These are phyloP conservation scores for Colletotrichum euphorbiae DNA, from an alignment of 2,329 filamentous ascomycete species.

Conservation along the genomic window DNA sequence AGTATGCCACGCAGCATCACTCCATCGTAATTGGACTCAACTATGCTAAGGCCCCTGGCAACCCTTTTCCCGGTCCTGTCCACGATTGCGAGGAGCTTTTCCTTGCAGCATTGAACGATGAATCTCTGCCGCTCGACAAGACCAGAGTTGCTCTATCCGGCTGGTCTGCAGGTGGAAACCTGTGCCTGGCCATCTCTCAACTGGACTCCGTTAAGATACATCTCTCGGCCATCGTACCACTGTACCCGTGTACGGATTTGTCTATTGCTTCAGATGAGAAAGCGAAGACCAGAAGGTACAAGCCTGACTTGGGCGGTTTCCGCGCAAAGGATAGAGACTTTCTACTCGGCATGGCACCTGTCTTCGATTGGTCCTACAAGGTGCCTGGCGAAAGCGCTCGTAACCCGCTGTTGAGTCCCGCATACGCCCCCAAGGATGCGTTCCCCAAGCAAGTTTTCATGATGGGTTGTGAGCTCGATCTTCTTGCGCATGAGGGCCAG, in stretches of 20 bases:
- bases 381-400: conserved; percentile 44
- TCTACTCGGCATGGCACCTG: conserved; percentile 39
- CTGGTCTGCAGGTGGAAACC: conserved; percentile 64
- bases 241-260: conserved; percentile 57
- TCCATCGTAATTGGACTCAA: conserved; percentile 60
- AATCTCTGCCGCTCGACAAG: conserved; percentile 57
- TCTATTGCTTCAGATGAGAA: conserved; percentile 44
- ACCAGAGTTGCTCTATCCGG: conserved; percentile 56
- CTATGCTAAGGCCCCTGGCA: conserved; percentile 59
- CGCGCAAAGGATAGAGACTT: conserved; percentile 39
- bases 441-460: conserved; percentile 52
- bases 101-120: conserved; percentile 55
- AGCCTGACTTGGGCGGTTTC: conserved; percentile 40
- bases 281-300: conserved; percentile 44
- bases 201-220: conserved; percentile 49
- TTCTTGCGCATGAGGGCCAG: conserved; percentile 55
- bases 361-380: conserved; percentile 51
- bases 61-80: conserved; percentile 56
- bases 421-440: conserved; percentile 47
- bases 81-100: conserved; percentile 59
- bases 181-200: conserved; percentile 56
- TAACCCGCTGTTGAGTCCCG: conserved; percentile 50
- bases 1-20: conserved; percentile 53
- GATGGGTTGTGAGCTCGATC: conserved; percentile 53
- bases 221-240: conserved; percentile 50